Conservation (phyloP, 2,329 filamentous ascomycete species). For the Colletotrichum endophyticum region DNA sequence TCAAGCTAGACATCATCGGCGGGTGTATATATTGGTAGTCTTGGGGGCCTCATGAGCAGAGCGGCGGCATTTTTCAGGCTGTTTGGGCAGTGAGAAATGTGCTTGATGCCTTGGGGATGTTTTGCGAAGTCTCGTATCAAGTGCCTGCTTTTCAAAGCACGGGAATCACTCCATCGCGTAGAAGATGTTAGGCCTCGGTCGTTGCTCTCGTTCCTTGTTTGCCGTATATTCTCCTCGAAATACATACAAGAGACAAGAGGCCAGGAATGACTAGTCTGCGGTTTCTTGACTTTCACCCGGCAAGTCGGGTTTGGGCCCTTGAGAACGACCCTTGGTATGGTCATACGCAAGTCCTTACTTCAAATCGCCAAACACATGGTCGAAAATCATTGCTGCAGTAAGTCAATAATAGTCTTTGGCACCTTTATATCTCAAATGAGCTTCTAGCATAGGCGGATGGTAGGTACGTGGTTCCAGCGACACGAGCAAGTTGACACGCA, state of each 20-base stretch:
- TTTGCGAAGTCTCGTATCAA: rapidly evolving
- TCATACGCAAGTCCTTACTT: background rate
- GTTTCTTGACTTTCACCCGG: background rate
- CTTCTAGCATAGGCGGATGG: rapidly evolving
- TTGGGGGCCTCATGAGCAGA: rapidly evolving
- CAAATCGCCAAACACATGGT: no score
- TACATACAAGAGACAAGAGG: background rate
- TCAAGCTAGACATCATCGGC: background rate
- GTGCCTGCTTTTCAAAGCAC: rapidly evolving
- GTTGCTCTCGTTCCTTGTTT: background rate
- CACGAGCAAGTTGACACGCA: background rate
- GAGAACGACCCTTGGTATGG: rapidly evolving
- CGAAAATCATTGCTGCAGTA: background rate
- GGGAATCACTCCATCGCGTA: rapidly evolving
- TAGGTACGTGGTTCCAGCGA: background rate
- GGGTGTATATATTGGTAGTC: background rate
- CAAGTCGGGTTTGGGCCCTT: background rate
- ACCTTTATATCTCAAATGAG: background rate
- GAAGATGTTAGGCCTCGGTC: rapidly evolving
- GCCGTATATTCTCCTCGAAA: background rate
- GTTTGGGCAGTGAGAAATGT: rapidly evolving
- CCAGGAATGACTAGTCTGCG: background rate
- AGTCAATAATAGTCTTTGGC: background rate
- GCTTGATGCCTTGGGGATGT: rapidly evolving
- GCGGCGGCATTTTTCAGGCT: background rate